Evolutionary conservation across 2,329 filamentous ascomycete genomes (phyloP).

Genomic region (Pseudocercospora eumusae): DNA sequence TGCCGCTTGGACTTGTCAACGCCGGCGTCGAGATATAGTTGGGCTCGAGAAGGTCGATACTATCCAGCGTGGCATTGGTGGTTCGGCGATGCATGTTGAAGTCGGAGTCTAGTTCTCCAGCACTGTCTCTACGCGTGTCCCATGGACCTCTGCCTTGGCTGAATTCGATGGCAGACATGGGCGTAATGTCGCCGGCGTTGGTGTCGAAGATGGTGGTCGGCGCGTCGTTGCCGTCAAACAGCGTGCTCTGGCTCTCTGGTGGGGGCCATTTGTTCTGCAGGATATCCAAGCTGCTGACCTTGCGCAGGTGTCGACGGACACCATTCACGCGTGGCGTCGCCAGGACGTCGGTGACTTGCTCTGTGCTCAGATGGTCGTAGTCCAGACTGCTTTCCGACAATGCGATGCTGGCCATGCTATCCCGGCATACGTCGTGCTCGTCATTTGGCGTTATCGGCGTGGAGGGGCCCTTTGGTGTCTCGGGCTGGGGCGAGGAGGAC

Average conservation of each 20-base stretch:
- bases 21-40: conserved; percentile 13
- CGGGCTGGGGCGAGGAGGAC: conserved; percentile 24
- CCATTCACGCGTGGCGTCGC: conserved; percentile 36
- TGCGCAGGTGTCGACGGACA: conserved; percentile 33
- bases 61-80: conserved; percentile 24
- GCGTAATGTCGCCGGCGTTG: conserved; percentile 7
- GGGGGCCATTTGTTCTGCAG: conserved; percentile 36
- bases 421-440: conserved; percentile 29
- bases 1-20: conserved; percentile 14
- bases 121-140: conserved; percentile 16
- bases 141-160: conserved; percentile 4
- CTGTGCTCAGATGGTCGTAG: conserved; percentile 37
- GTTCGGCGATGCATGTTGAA: conserved; percentile 14
- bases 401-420: conserved; percentile 38
- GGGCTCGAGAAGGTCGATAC: conserved; percentile 26
- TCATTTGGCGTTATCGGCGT: conserved; percentile 25
- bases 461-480: conserved; percentile 23
- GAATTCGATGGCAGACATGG: conserved; percentile 29
- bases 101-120: conserved; percentile 9
- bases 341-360: conserved; percentile 37
- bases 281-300: conserved; percentile 39
- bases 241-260: conserved; percentile 32
- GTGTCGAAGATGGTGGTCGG: conserved; percentile 14
- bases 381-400: conserved; percentile 37
- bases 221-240: conserved; percentile 33